Percentiles rank a stretch among this genome's conserved stretches.
phyloP scores from a whole-genome alignment of 164 flowering plant genomes.

The grape (Vitis vinifera) region ASM3070453v1 NC_081806.1:4457501-4458000 shows the following conservation, averaged over 20 bases:
- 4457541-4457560: conserved; percentile 34
- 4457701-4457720: conserved; percentile 38
- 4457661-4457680: conserved; percentile 31
- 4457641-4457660: conserved; percentile 29
- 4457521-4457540: conserved; percentile 35
- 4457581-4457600: conserved; percentile 36
- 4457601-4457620: conserved; percentile 30
- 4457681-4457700: conserved; percentile 38
- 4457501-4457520: conserved; percentile 34
- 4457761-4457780: conserved; percentile 36
- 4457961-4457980: conserved; percentile 27
- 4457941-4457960: conserved; percentile 25
- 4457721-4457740: conserved; percentile 26
- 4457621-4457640: conserved; percentile 23
- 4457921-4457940: conserved; percentile 20
- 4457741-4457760: conserved; percentile 31
- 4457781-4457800: conserved; percentile 37
- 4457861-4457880: conserved; percentile 28
- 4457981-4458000: conserved; percentile 34
- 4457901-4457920: conserved; percentile 33
- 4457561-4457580: conserved; percentile 43
- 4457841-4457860: conserved; percentile 28
- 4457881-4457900: conserved; percentile 44
- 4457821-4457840: conserved; percentile 20
- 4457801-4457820: conserved; percentile 32